Evolutionary conservation across 2,329 filamentous ascomycete species (phyloP).

Genomic region (Dactylellina sp.): DNA sequence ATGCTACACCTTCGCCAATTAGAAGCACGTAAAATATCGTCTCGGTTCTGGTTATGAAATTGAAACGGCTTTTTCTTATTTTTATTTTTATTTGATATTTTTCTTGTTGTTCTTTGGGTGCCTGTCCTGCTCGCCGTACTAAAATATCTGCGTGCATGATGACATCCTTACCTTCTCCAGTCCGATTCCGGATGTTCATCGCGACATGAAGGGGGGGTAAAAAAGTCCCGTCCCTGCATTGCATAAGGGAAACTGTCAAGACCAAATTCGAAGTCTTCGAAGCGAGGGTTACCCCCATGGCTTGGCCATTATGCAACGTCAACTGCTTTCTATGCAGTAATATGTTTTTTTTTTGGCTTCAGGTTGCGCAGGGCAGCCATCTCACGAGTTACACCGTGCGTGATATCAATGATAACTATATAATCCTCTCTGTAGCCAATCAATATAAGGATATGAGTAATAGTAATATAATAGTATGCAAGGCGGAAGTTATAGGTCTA

Average conservation of each 20-base stretch:
- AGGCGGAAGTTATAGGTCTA: too few relatives aligned
- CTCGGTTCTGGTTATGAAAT: slow-evolving; percentile 10
- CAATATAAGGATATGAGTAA: too few relatives aligned
- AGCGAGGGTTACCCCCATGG: slow-evolving; percentile 33
- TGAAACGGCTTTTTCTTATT: not conserved
- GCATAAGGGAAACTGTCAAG: slow-evolving; percentile 38
- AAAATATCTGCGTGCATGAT: slow-evolving; percentile 34
- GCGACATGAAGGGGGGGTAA: slow-evolving; percentile 23
- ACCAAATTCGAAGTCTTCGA: slow-evolving; percentile 42
- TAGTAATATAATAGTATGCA: too few relatives aligned
- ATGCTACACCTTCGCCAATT: slow-evolving; percentile 35
- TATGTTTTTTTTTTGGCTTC: slow-evolving; percentile 23
- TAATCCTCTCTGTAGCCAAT: slow-evolving; percentile 2
- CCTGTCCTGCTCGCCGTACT: slow-evolving; percentile 7
- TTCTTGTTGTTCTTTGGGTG: not conserved
- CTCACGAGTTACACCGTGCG: not conserved
- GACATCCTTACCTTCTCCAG: slow-evolving; percentile 36
- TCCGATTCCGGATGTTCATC: slow-evolving; percentile 55
- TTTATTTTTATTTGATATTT: too few relatives aligned
- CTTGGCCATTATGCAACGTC: slow-evolving; percentile 32
- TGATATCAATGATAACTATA: slow-evolving; percentile 8
- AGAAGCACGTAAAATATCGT: slow-evolving; percentile 11
- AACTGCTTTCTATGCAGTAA: slow-evolving; percentile 21
- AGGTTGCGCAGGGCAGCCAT: slow-evolving; percentile 20
- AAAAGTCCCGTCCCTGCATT: slow-evolving; percentile 52